Conservation (phyloP, 495 filamentous ascomycete species). For the Penicillium lagena region DNA sequence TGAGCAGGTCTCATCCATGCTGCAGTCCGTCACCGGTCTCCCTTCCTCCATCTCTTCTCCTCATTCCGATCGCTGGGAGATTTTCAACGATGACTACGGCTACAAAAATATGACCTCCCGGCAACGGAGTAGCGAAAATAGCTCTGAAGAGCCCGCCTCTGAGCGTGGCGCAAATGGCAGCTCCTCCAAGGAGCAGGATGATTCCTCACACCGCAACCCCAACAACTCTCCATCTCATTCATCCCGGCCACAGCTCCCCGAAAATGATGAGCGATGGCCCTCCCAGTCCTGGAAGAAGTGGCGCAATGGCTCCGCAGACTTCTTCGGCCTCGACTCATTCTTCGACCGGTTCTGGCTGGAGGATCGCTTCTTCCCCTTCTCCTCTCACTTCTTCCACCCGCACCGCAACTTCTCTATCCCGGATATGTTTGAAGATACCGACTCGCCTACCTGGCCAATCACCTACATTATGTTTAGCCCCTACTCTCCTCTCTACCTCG, state of each 20-base stretch:
- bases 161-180: constrained; percentile 3
- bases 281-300: constrained; percentile 2
- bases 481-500: constrained; percentile 47
- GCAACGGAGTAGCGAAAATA: constrained; percentile 10
- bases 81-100: constrained; percentile 25
- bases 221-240: not conserved
- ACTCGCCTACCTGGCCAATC: constrained; percentile 31
- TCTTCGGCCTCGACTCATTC: constrained; percentile 28
- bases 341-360: constrained; percentile 29
- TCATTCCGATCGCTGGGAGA: constrained; percentile 27
- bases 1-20: constrained; percentile 48
- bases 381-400: constrained; percentile 20
- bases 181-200: constrained; percentile 2
- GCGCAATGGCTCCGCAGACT: constrained; percentile 11
- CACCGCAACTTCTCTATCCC: constrained; percentile 20
- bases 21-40: constrained; percentile 46
- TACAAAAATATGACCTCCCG: constrained; percentile 16
- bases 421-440: constrained; percentile 21
- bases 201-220: constrained; percentile 2
- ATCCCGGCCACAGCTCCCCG: constrained; percentile 9
- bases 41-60: constrained; percentile 28
- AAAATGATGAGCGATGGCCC: constrained; percentile 8
- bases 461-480: constrained; percentile 37
- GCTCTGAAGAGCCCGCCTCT: constrained; percentile 8
- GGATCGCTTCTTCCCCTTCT: constrained; percentile 20